These are phyloP conservation scores for Phaeoacremonium minimum DNA, from an alignment of 2,329 filamentous ascomycete species.

Conservation along the genomic window DNA sequence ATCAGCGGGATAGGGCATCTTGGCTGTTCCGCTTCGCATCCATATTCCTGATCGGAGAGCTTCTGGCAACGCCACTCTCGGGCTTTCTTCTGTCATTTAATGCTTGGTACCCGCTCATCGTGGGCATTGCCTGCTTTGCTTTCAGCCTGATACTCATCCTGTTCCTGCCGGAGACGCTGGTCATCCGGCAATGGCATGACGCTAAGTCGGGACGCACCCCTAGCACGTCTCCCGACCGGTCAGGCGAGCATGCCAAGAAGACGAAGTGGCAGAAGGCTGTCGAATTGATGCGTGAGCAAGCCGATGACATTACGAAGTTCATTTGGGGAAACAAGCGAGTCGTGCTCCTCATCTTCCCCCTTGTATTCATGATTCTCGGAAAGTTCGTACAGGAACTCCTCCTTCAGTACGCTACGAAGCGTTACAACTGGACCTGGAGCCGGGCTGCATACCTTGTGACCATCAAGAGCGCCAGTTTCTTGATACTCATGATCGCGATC, in stretches of 20 bases:
- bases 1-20: slow-evolving; percentile 27
- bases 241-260: not conserved
- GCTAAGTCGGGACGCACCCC: slow-evolving; percentile 7
- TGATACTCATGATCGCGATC: slow-evolving; percentile 31
- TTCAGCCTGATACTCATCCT: slow-evolving; percentile 21
- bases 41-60: slow-evolving; percentile 28
- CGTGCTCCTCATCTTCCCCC: slow-evolving; percentile 30
- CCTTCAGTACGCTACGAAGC: slow-evolving; percentile 48
- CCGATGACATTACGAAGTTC: slow-evolving; percentile 31
- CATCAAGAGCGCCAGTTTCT: slow-evolving; percentile 28
- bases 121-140: slow-evolving; percentile 23
- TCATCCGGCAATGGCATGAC: slow-evolving; percentile 23
- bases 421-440: slow-evolving; percentile 45
- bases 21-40: slow-evolving; percentile 35
- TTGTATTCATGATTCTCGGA: slow-evolving; percentile 23
- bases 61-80: slow-evolving; percentile 32
- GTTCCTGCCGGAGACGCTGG: slow-evolving; percentile 37
- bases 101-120: slow-evolving; percentile 34
- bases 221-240: not conserved
- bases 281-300: slow-evolving; percentile 16
- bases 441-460: slow-evolving; percentile 37
- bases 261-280: slow-evolving; percentile 16
- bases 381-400: slow-evolving; percentile 31
- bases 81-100: slow-evolving; percentile 31
- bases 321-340: slow-evolving; percentile 31